A percentile compares a stretch with the other conserved stretches of the same genome.
phyloP scores from a whole-genome alignment of 164 flowering plant genomes.

The Sextonia rubra region DNA sequence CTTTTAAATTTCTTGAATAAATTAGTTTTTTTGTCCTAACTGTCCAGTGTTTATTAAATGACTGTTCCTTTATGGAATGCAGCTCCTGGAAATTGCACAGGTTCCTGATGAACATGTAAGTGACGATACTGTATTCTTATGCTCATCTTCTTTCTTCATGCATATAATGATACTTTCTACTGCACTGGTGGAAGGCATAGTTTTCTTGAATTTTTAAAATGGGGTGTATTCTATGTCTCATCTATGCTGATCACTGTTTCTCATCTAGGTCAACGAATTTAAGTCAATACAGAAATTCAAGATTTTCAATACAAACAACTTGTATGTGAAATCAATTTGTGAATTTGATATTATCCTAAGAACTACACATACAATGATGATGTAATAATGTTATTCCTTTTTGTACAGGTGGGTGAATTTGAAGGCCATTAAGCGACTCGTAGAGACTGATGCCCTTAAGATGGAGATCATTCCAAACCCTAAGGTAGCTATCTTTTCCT shows the following conservation, averaged over 20 bases:
- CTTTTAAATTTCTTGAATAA: background rate
- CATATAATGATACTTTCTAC: background rate
- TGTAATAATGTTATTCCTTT: conserved; percentile 4
- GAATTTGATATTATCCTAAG: background rate
- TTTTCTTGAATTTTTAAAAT: background rate
- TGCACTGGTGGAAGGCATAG: background rate
- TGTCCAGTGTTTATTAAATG: background rate
- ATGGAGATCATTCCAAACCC: conserved; percentile 99
- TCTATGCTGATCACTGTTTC: conserved; percentile 11
- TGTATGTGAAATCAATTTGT: conserved; percentile 40
- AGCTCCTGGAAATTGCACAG: conserved; percentile 93
- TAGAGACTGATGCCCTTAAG: conserved; percentile 83
- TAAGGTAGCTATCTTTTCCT: conserved; percentile 40
- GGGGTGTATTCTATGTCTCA: background rate
- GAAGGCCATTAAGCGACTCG: conserved; percentile 91
- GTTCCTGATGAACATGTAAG: conserved; percentile 88
- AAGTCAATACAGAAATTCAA: conserved; percentile 96
- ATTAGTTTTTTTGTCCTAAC: no score
- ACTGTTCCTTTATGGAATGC: conserved; percentile 25
- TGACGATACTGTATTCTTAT: background rate
- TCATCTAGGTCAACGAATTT: conserved; percentile 72
- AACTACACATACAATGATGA: background rate
- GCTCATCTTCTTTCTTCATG: background rate
- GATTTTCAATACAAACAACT: conserved; percentile 87
- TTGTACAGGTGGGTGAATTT: conserved; percentile 89